Base-by-base conservation (phyloP, 2,329 filamentous ascomycete genomes). In the Meredithiella fracta region DNA sequence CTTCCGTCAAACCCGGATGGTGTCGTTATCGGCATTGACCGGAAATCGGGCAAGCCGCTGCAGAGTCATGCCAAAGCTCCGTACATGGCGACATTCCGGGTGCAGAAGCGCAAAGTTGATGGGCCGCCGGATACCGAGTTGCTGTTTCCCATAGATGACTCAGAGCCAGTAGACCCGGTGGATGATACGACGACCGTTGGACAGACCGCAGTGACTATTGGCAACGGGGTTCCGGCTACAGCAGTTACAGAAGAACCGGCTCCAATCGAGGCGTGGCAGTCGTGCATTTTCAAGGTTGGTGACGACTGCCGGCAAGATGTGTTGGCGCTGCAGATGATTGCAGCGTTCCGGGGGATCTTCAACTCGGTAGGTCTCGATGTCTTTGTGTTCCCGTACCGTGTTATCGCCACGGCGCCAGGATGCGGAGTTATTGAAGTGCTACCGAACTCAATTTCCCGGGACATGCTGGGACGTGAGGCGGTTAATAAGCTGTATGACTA, bases 401-500 rank as follows among this genome's bases (percentile, higher is more conserved):
- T 99, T 60, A 97, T 91, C 4, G 94, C 92, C 34, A 98, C 94
- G 0, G 94, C 92, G 0, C 92, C 92, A 0, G 92, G 92, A 1
- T 99, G 92, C 63, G 92, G 92, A 68, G 90, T 99, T 62, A 97
- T 99, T 63, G 94, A 99, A 65, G 92, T 97, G 38, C 75, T 99
- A 23, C 92, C 92, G 58, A 96, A 97, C 70, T 96, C 91, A 15
- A 95, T 98, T 63, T 97, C 90, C 5, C 86, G 92, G 61, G 92
- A 99, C 69, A 98, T 98, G 92, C 80, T 99, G 1, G 94, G 92
- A 52, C 86, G 94, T 54, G 92, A 98, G 70, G 89, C 92, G 2
- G 92, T 98, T 65, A 99, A 98, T 65, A 91, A 92, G 0, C 79
- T 99, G 0, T 96, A 97, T 70, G 92, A 98, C 66, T 98, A 98